Percentiles rank a stretch among this genome's conserved stretches.
Evolutionary conservation across 257 asterid species (phyloP).

Genomic region (Plectranthus barbatus): DNA sequence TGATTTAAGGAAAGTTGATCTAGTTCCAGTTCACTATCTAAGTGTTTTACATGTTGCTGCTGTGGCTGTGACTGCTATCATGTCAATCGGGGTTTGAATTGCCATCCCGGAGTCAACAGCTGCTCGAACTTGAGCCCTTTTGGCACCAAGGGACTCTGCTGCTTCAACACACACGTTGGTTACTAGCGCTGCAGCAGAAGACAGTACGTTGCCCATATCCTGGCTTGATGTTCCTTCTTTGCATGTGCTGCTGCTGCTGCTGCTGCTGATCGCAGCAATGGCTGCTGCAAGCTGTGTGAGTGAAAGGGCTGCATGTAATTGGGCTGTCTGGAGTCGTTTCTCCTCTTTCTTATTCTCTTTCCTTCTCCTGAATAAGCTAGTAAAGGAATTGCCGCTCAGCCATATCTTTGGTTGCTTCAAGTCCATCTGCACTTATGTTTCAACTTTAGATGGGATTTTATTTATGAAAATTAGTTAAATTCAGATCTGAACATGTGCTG

Average conservation of each 20-base stretch:
- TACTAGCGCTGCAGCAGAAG: slow-evolving; percentile 56
- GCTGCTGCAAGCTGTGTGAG: slow-evolving; percentile 71
- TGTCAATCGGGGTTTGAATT: slow-evolving; percentile 46
- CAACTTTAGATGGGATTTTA: neutral
- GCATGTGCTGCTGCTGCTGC: slow-evolving; percentile 12
- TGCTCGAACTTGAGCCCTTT: slow-evolving; percentile 36
- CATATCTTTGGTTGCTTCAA: slow-evolving; percentile 32
- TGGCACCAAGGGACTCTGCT: slow-evolving; percentile 57
- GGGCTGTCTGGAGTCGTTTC: slow-evolving; percentile 43
- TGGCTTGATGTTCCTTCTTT: slow-evolving; percentile 18
- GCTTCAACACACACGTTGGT: slow-evolving; percentile 60
- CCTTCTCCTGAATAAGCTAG: slow-evolving; percentile 27
- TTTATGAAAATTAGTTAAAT: neutral
- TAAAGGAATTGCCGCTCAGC: slow-evolving; percentile 28
- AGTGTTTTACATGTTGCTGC: slow-evolving; percentile 48
- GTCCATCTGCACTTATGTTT: slow-evolving; percentile 22
- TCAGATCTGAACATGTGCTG: neutral
- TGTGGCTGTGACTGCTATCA: slow-evolving; percentile 56
- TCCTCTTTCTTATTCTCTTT: slow-evolving; percentile 47
- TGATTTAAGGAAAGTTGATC: neutral
- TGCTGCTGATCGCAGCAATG: slow-evolving; percentile 45
- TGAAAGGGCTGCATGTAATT: slow-evolving; percentile 54
- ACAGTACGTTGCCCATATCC: slow-evolving; percentile 31
- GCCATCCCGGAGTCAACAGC: slow-evolving; percentile 62
- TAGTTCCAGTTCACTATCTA: too few relatives aligned